Conservation (phyloP, 2,329 filamentous ascomycete genomes). For the Pseudocercospora crystallina region DNA sequence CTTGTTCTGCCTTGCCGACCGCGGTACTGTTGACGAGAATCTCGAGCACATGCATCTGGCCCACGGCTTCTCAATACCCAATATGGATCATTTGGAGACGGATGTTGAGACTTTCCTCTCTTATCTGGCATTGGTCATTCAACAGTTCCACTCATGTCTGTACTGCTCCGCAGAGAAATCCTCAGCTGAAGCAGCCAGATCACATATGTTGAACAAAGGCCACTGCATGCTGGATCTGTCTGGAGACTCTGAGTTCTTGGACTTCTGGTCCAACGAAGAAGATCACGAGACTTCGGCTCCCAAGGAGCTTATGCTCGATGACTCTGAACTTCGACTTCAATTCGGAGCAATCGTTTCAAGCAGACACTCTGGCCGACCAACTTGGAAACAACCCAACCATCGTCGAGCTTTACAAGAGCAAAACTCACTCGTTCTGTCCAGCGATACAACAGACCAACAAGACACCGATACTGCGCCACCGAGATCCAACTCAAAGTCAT, state of each 20-base stretch:
- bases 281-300: not conserved
- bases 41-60: constrained; percentile 50
- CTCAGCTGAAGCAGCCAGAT: constrained; percentile 48
- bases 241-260: constrained; percentile 16
- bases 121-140: constrained; percentile 54
- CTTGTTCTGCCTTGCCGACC: constrained; percentile 42
- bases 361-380: not conserved
- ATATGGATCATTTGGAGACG: constrained; percentile 38
- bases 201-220: constrained; percentile 53
- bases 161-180: constrained; percentile 48
- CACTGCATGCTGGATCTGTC: constrained; percentile 42
- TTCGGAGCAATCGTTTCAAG: constrained; percentile 16
- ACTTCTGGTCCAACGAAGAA: constrained; percentile 16
- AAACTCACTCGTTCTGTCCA: no score
- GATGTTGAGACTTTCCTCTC: constrained; percentile 50
- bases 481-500: not conserved
- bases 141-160: constrained; percentile 53
- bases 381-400: not conserved
- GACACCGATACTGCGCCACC: no score
- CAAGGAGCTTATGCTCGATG: not conserved
- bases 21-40: constrained; percentile 38
- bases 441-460: no score
- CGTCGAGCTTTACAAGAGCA: not conserved
- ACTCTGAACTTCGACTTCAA: constrained; percentile 12
- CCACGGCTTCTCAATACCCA: constrained; percentile 44